A percentile compares a stretch with the other conserved stretches of the same genome.
phyloP scores from a whole-genome alignment of 768 basidiomycete genomes.

The Baorangia bicolor region DNA sequence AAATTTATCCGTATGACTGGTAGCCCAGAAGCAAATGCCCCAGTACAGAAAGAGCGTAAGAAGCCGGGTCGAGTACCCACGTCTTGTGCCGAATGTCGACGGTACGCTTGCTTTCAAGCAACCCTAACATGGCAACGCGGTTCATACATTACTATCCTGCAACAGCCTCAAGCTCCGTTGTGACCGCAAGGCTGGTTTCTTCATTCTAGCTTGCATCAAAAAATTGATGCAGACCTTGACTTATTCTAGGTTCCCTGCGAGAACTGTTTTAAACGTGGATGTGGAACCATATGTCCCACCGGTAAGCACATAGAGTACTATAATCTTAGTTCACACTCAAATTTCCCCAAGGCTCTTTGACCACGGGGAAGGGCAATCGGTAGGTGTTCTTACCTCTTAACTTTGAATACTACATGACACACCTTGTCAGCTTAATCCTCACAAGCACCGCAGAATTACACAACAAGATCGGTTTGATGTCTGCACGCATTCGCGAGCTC shows the following conservation, averaged over 20 bases:
- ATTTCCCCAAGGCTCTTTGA: constrained; percentile 44
- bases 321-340: constrained; percentile 3
- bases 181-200: constrained; percentile 51
- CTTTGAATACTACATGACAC: background rate
- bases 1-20: constrained; percentile 1
- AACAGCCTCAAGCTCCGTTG: constrained; percentile 61
- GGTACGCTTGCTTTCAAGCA: constrained; percentile 25
- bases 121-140: background rate
- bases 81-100: constrained; percentile 41
- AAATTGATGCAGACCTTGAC: constrained; percentile 14
- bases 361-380: constrained; percentile 62
- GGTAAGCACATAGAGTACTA: constrained; percentile 40
- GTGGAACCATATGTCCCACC: constrained; percentile 74
- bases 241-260: constrained; percentile 66
- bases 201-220: background rate
- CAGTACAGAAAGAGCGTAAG: constrained; percentile 36
- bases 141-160: background rate
- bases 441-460: constrained; percentile 73
- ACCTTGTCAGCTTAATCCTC: constrained; percentile 47
- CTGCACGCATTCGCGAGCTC: constrained; percentile 56
- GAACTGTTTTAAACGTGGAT: constrained; percentile 74
- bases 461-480: constrained; percentile 55
- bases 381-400: constrained; percentile 13
- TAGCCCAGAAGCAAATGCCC: constrained; percentile 6
- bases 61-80: constrained; percentile 50